Evolutionary conservation across 2,329 filamentous ascomycete genomes (phyloP).

Genomic region (Zymoseptoria ardabiliae): DNA sequence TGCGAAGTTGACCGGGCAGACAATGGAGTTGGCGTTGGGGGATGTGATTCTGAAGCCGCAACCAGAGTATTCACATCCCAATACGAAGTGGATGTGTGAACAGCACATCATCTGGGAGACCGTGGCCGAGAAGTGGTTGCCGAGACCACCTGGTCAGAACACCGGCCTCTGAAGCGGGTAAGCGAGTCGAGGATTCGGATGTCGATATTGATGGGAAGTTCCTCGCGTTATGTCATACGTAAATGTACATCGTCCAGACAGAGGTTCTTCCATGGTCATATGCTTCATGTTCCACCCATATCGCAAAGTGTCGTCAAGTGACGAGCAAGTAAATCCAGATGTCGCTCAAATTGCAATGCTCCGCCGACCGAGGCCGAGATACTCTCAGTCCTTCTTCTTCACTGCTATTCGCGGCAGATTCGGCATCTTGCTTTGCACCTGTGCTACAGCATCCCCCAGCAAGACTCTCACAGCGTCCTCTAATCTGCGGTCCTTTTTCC

Average conservation of each 20-base stretch:
- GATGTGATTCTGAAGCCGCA: constrained; percentile 35
- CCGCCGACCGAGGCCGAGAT: not conserved
- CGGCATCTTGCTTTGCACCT: constrained; percentile 31
- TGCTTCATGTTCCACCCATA: not conserved
- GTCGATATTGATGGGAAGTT: not conserved
- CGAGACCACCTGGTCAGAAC: constrained; percentile 13
- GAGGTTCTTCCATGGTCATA: not conserved
- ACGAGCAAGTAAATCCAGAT: not conserved
- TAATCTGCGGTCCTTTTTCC: constrained; percentile 60
- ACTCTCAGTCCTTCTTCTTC: constrained; percentile 13
- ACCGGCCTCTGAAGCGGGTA: not conserved
- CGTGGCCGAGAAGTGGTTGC: constrained; percentile 15
- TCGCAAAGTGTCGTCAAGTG: not conserved
- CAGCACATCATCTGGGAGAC: constrained; percentile 31
- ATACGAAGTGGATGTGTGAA: constrained; percentile 33
- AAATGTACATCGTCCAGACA: not conserved
- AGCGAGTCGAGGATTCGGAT: constrained; percentile 34
- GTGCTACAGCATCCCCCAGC: constrained; percentile 41
- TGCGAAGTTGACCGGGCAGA: constrained; percentile 30
- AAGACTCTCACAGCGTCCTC: constrained; percentile 67
- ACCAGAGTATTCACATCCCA: constrained; percentile 34
- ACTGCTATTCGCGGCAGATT: constrained; percentile 18
- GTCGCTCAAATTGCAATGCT: not conserved
- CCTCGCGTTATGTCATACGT: not conserved
- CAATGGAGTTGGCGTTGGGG: constrained; percentile 36